These are phyloP conservation scores for Nepenthes gracilis DNA, from an alignment of 148 eudicot genomes.

Conservation along the genomic window DNA sequence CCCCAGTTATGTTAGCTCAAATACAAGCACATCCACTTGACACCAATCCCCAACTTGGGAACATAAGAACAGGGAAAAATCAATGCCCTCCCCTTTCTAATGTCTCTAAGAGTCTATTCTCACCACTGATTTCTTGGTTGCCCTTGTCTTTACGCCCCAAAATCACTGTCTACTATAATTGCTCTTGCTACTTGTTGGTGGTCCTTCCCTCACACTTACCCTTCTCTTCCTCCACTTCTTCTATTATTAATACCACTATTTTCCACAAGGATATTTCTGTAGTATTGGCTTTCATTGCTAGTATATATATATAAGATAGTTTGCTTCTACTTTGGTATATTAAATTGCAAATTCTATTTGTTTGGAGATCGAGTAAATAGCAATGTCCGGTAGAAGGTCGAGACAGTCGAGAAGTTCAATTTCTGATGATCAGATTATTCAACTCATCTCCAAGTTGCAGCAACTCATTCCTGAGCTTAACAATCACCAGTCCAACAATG, in stretches of 20 bases:
- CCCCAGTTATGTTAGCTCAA: conserved; percentile 41
- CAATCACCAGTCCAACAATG: conserved; percentile 52
- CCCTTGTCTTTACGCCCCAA: no score
- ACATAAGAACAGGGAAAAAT: conserved; percentile 4
- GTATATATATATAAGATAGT: no score
- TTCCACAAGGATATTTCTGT: no score
- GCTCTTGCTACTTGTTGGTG: background rate
- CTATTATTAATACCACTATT: no score
- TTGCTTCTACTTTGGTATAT: no score
- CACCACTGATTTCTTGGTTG: no score
- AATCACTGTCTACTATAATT: no score
- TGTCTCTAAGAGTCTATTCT: no score
- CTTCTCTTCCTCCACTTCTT: background rate
- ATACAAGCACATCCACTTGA: conserved; percentile 43
- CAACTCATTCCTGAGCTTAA: conserved; percentile 70
- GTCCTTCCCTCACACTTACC: background rate
- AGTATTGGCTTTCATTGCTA: no score
- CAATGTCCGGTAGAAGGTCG: conserved; percentile 70
- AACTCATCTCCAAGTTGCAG: conserved; percentile 64
- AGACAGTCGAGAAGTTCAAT: conserved; percentile 45
- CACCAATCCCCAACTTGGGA: conserved; percentile 27
- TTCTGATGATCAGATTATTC: conserved; percentile 63
- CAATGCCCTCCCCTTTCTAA: background rate
- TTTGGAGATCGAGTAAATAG: background rate
- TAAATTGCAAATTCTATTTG: no score